Percentiles rank a stretch among this genome's conserved stretches.
Evolutionary conservation across 1,284 basidiomycete genomes (phyloP).

Genomic region (Ceratobasidium sp.): DNA sequence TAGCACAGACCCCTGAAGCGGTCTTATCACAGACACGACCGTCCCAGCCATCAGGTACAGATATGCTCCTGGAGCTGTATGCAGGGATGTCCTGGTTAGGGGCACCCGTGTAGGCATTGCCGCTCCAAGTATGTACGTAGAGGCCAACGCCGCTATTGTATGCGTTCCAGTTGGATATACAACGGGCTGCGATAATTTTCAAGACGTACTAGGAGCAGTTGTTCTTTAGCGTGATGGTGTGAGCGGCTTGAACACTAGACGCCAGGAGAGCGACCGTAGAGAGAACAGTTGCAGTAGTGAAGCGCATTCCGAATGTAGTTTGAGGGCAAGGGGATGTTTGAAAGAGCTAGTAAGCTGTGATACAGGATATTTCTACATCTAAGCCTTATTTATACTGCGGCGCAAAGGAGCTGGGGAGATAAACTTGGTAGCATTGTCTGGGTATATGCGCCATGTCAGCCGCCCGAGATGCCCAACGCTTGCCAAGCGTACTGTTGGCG

Average conservation of each 20-base stretch:
- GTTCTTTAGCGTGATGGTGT: constrained; percentile 35
- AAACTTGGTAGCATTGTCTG: neutral
- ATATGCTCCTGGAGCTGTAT: constrained; percentile 25
- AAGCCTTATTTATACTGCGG: neutral
- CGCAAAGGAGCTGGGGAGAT: neutral
- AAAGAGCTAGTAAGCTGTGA: neutral
- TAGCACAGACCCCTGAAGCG: constrained; percentile 41
- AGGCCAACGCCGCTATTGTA: constrained; percentile 11
- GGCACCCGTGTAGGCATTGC: constrained; percentile 36
- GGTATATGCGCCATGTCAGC: constrained; percentile 30
- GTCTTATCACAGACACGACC: constrained; percentile 45
- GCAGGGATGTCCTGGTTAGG: constrained; percentile 14
- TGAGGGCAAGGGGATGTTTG: too few relatives aligned
- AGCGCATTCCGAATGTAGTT: constrained; percentile 12
- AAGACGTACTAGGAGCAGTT: constrained; percentile 37
- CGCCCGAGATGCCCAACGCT: too few relatives aligned
- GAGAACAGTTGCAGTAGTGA: constrained; percentile 10
- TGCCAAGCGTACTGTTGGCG: constrained; percentile 1
- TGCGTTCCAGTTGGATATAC: too few relatives aligned
- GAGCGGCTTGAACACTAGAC: constrained; percentile 23
- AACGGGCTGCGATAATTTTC: neutral
- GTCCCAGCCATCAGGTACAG: constrained; percentile 46
- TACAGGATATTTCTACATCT: neutral
- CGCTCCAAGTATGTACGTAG: constrained; percentile 36
- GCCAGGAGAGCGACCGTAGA: constrained; percentile 24